Percentiles rank a stretch among this genome's conserved stretches.
Conservation (phyloP, 768 basidiomycete genomes). For the Agrocybe chaxingu region DNA sequence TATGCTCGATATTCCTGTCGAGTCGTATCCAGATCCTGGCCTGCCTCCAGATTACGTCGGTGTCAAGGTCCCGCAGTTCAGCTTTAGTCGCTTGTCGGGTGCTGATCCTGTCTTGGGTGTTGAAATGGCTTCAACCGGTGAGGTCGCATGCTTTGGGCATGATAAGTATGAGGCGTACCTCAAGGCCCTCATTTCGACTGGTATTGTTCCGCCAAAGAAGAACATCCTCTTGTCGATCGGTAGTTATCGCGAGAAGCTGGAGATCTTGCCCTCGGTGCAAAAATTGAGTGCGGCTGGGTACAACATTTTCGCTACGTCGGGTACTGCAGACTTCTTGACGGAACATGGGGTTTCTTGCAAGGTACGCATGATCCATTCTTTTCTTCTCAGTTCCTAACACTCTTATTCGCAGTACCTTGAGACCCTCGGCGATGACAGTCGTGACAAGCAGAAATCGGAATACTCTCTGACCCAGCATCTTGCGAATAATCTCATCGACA, state of each 20-base stretch:
- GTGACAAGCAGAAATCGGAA: constrained; percentile 87
- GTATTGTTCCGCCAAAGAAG: constrained; percentile 93
- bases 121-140: constrained; percentile 99
- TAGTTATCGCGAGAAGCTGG: constrained; percentile 95
- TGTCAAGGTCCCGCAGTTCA: constrained; percentile 99
- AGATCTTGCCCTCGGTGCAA: constrained; percentile 92
- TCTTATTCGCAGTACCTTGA: constrained; percentile 70
- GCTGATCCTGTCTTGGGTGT: constrained; percentile 98
- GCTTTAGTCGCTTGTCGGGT: constrained; percentile 92
- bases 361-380: constrained; percentile 34
- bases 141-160: constrained; percentile 96
- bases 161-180: constrained; percentile 99
- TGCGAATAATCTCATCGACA: constrained; percentile 95
- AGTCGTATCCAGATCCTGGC: constrained; percentile 84
- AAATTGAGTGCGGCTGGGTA: constrained; percentile 92
- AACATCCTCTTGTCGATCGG: constrained; percentile 97
- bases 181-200: constrained; percentile 95
- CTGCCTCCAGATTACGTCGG: constrained; percentile 94
- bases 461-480: constrained; percentile 97
- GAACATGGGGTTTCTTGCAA: constrained; percentile 98
- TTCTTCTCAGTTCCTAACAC: background rate
- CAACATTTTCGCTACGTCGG: constrained; percentile 95
- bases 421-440: constrained; percentile 72
- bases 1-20: constrained; percentile 89
- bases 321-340: constrained; percentile 95